A percentile compares a stretch with the other conserved stretches of the same genome.
phyloP scores from a whole-genome alignment of 1,284 basidiomycete species.

The Rhizopogon hawkerae region DNA sequence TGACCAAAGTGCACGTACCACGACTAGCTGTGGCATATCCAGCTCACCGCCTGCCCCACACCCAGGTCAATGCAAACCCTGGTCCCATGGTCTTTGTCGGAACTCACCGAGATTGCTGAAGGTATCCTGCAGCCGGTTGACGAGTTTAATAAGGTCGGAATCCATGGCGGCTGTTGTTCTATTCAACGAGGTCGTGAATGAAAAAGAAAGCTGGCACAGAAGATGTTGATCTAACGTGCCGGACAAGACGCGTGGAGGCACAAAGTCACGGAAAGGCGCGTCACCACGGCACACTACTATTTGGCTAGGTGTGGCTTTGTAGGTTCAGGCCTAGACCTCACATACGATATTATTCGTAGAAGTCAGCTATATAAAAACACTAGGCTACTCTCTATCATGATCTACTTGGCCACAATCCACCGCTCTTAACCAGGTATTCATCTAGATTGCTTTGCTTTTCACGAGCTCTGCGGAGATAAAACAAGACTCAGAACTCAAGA shows the following conservation, averaged over 20 bases:
- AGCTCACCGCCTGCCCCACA: conserved; percentile 61
- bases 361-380: background rate
- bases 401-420: conserved; percentile 18
- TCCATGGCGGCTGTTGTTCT: conserved; percentile 54
- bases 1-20: conserved; percentile 40
- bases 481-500: conserved; percentile 9
- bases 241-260: conserved; percentile 12
- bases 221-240: conserved; percentile 3
- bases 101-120: conserved; percentile 71
- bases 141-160: conserved; percentile 88
- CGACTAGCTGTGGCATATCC: conserved; percentile 79
- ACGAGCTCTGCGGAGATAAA: conserved; percentile 44
- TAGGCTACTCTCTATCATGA: conserved; percentile 15
- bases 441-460: conserved; percentile 61
- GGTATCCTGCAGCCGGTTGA: conserved; percentile 92
- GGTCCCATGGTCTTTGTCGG: conserved; percentile 2
- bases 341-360: background rate
- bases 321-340: background rate
- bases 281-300: conserved; percentile 27
- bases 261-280: conserved; percentile 22
- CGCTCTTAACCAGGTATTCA: conserved; percentile 1
- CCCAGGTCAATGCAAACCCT: conserved; percentile 14
- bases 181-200: background rate
- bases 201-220: conserved; percentile 6
- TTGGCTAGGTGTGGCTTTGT: conserved; percentile 28